Evolutionary conservation across 768 basidiomycete species (phyloP), one percentile per base, ranked within the genome.

Genomic region (Leucocoprinus leucothites): DNA sequence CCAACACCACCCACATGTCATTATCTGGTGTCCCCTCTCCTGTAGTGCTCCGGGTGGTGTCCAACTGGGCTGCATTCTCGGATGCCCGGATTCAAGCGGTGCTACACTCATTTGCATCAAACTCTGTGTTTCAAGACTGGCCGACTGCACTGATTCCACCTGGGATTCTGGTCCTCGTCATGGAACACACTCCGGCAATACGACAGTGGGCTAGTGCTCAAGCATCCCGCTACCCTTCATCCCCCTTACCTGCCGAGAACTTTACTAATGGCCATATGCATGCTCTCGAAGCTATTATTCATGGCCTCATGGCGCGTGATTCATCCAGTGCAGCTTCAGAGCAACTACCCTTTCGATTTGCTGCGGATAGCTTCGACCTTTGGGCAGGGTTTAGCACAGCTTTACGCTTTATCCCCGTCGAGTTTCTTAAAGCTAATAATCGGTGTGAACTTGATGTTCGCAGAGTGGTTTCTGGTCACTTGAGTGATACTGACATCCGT

Each of bases 201-300:
- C 78, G 89, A 44, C 71, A 71, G 16, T 91, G 87, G 86, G 85
- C 89, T 1, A 70, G 68, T 53, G 61, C 66, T 21, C 81, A 85
- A 48, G 31, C 35, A 36, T 50, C 50, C 51, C 64, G 76, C 3
- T 66, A 70, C 14, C 66, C 70, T 24, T 74, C 69, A 57, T 68
- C 66, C 16, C 81, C 85, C 8, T 80, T 88, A 56, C 62, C 78
- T 2, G 58, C 61, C 54, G 74, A 78, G 16, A 64, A 73, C n/a
- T 85, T 86, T 52, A 64, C 70, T 28, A 69, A 71, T 0, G 68
- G 76, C 13, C 82, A 89, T 61, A 58, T 69, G 50, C 60, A 64
- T 31, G 81, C 78, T 1, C 65, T 87, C 24, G 72, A 72, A 31
- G 65, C 66, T 0, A 67, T 84, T 41, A 66, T 73, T 25, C 54